phyloP scores from a whole-genome alignment of 2,329 filamentous ascomycete genomes.

The Aspergillus hortae region DNA sequence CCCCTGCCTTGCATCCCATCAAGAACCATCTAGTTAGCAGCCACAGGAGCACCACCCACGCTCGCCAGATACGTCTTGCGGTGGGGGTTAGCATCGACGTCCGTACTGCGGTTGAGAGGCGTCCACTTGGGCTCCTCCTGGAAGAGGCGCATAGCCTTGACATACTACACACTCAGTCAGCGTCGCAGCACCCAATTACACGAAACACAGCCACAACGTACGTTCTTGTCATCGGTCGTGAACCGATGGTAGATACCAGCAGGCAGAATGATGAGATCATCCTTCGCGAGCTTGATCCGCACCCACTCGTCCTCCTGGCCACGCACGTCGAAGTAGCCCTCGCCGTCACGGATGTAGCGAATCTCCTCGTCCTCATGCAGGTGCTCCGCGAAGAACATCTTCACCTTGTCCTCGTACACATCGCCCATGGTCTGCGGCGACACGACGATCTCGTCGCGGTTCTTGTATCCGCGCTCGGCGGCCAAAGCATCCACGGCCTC shows the following conservation, averaged over 20 bases:
- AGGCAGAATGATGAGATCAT: constrained; percentile 88
- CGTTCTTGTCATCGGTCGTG: constrained; percentile 87
- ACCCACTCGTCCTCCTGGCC: constrained; percentile 83
- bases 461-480: constrained; percentile 75
- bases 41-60: constrained; percentile 20
- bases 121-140: constrained; percentile 99
- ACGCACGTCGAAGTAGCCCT: constrained; percentile 90
- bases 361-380: constrained; percentile 99
- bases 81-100: constrained; percentile 74
- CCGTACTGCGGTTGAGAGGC: constrained; percentile 73
- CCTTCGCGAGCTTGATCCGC: constrained; percentile 76
- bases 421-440: constrained; percentile 82
- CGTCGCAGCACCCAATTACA: not conserved
- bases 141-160: constrained; percentile 94
- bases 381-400: constrained; percentile 91
- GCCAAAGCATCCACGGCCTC: constrained; percentile 72
- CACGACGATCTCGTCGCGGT: constrained; percentile 89
- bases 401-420: constrained; percentile 88
- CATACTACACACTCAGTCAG: constrained; percentile 60
- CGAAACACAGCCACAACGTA: constrained; percentile 47
- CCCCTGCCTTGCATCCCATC: not conserved
- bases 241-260: constrained; percentile 97
- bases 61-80: constrained; percentile 70
- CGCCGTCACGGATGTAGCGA: constrained; percentile 82
- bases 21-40: constrained; percentile 18